A percentile compares a stretch with the other conserved stretches of the same genome.
These are phyloP conservation scores for Gypsophila paniculata DNA, from an alignment of 179 eudicot species.

Conservation along the genomic window DNA sequence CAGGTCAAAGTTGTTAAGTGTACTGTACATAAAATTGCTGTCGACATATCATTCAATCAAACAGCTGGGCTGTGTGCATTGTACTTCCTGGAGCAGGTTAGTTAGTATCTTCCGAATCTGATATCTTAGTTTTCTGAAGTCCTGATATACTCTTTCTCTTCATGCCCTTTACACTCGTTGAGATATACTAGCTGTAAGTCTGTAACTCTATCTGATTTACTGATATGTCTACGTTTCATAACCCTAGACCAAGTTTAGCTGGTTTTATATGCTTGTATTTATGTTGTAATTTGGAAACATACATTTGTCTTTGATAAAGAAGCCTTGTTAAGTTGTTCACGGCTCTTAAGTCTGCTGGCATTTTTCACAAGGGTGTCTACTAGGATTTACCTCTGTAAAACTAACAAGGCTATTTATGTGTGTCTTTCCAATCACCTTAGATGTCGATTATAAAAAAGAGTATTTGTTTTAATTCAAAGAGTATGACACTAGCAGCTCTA, in stretches of 20 bases:
- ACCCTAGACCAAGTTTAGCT: neutral
- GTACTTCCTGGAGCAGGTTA: constrained; percentile 53
- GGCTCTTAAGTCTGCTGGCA: neutral
- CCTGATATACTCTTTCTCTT: neutral
- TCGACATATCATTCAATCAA: constrained; percentile 61
- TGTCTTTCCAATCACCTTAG: neutral
- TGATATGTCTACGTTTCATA: neutral
- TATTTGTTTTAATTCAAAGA: neutral
- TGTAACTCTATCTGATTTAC: neutral
- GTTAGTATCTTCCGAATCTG: constrained; percentile 1
- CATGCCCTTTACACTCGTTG: neutral
- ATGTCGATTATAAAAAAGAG: neutral
- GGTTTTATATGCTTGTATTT: neutral
- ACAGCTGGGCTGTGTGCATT: constrained; percentile 48
- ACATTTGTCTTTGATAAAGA: too few relatives aligned
- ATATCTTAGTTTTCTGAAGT: neutral
- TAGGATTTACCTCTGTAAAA: neutral
- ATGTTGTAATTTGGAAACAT: neutral
- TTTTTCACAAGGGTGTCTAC: neutral
- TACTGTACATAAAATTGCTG: constrained; percentile 37
- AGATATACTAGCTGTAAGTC: neutral
- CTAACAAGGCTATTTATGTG: neutral
- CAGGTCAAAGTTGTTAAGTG: constrained; percentile 56
- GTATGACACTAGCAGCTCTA: neutral
- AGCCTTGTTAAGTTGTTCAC: too few relatives aligned